phyloP scores from a whole-genome alignment of 257 asterid species.

The Cinchona pubescens region DNA sequence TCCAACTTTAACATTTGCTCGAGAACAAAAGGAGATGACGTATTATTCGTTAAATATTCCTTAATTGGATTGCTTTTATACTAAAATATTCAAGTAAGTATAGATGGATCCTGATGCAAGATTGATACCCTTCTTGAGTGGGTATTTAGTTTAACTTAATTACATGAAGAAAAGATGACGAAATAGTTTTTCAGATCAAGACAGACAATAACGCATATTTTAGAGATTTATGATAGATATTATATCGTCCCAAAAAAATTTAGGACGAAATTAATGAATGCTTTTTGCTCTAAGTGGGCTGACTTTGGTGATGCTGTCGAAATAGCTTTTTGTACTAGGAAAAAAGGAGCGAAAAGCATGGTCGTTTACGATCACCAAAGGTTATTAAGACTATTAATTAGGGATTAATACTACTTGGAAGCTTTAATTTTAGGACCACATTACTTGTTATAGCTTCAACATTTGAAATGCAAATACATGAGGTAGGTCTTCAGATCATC shows the following conservation, averaged over 20 bases:
- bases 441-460: conserved; percentile 21
- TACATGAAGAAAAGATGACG: no score
- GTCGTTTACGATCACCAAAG: conserved; percentile 48
- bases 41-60: conserved; percentile 16
- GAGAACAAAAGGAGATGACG: conserved; percentile 29
- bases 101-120: conserved; percentile 47
- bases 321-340: conserved; percentile 32
- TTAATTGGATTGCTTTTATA: conserved; percentile 15
- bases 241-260: no score
- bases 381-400: conserved; percentile 27
- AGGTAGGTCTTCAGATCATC: conserved; percentile 32
- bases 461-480: conserved; percentile 1
- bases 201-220: no score
- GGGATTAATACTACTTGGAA: background rate
- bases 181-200: no score
- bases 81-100: conserved; percentile 10
- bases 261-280: conserved; percentile 25
- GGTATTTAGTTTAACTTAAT: conserved; percentile 2
- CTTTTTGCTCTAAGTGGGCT: conserved; percentile 45
- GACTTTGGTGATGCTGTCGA: conserved; percentile 49
- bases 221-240: no score
- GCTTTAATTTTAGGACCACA: conserved; percentile 39
- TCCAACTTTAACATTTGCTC: conserved; percentile 22
- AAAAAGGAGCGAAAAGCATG: conserved; percentile 30
- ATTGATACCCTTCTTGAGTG: conserved; percentile 9